Conservation (phyloP, 129 eudicot species). For the Pittosporum tobira region DNA sequence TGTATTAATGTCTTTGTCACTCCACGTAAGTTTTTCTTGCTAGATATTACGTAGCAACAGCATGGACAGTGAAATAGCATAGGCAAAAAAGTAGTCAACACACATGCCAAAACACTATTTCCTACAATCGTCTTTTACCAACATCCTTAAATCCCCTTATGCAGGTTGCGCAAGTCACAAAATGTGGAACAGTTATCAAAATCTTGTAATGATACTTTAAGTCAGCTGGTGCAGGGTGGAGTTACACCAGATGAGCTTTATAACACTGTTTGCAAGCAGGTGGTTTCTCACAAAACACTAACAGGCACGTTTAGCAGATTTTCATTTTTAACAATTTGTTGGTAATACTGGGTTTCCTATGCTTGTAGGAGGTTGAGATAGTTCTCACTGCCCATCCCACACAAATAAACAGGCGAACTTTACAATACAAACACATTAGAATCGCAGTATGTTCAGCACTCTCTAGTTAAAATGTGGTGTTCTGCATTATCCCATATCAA, state of each 20-base stretch:
- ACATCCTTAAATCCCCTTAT: conserved; percentile 14
- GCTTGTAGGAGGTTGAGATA: conserved; percentile 72
- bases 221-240: conserved; percentile 74
- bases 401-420: conserved; percentile 87
- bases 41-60: neutral
- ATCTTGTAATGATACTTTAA: conserved; percentile 91
- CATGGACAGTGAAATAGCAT: neutral
- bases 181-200: conserved; percentile 55
- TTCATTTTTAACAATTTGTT: neutral
- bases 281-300: conserved; percentile 5
- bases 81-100: neutral
- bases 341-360: conserved; percentile 13
- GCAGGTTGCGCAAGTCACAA: conserved; percentile 62
- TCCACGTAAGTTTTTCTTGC: neutral
- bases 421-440: conserved; percentile 86
- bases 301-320: neutral
- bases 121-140: neutral
- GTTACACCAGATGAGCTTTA: conserved; percentile 79
- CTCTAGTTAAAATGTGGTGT: neutral
- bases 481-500: neutral
- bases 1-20: neutral
- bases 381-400: conserved; percentile 99
- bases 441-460: conserved; percentile 49
- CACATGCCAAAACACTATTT: neutral
- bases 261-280: conserved; percentile 87